phyloP scores from a whole-genome alignment of 306 rosid species.

The Arachis hypogaea region DNA sequence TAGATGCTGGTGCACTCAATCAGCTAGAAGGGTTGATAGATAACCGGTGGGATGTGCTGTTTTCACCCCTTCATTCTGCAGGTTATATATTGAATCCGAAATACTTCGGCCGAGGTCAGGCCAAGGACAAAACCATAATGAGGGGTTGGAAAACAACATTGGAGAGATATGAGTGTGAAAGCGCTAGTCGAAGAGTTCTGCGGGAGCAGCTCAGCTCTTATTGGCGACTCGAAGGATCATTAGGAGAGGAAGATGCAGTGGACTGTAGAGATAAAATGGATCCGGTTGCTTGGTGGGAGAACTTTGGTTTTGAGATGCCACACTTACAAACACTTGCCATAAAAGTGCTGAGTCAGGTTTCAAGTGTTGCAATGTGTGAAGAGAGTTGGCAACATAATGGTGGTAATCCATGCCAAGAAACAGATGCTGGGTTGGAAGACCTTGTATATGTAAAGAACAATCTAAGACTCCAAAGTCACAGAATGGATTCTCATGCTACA shows the following conservation, averaged over 20 bases:
- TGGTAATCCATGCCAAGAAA: constrained; percentile 40
- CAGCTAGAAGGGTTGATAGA: constrained; percentile 59
- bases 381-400: constrained; percentile 50
- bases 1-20: constrained; percentile 38
- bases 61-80: constrained; percentile 66
- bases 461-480: constrained; percentile 53
- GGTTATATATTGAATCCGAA: constrained; percentile 59
- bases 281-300: constrained; percentile 72
- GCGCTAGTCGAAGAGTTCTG: constrained; percentile 43
- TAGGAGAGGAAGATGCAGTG: constrained; percentile 64
- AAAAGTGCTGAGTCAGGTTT: constrained; percentile 64
- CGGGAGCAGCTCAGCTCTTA: constrained; percentile 67
- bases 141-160: constrained; percentile 62
- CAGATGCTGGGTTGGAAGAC: constrained; percentile 46
- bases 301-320: constrained; percentile 68
- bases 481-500: constrained; percentile 32
- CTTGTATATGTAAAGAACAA: constrained; percentile 57
- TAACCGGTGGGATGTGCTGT: constrained; percentile 57
- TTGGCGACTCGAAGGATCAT: constrained; percentile 57
- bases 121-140: constrained; percentile 59
- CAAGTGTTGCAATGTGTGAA: constrained; percentile 56
- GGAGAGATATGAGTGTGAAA: constrained; percentile 55
- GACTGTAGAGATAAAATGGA: constrained; percentile 68
- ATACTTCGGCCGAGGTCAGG: constrained; percentile 58
- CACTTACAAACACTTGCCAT: constrained; percentile 61